Base-by-base conservation (phyloP, 768 basidiomycete species). In the Hypsizygus marmoreus region DNA sequence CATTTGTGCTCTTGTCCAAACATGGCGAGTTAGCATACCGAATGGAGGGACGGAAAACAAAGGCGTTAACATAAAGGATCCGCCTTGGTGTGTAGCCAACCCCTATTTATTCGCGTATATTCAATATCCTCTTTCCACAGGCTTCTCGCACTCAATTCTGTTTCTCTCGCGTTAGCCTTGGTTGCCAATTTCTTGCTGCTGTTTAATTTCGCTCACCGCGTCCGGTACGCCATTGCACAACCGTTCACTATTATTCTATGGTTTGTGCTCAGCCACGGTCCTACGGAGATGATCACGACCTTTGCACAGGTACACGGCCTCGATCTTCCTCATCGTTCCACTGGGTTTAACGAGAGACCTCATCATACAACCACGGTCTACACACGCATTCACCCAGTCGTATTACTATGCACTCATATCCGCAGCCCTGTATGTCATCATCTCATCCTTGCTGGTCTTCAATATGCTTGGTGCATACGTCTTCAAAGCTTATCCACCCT, bases 341-440 rank as follows among this genome's bases (percentile, higher is more conserved):
- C 57, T 75, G 20, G 50, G 59, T 10, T 42, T 72, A 26, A 60
- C 63, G 0, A 51, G 57, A 48, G 45, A 49, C 20, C 50, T 55
- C 26, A 24, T 28, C 24, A 17, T 51, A 30, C 19, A 53, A n/a
- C 40, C 35, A 26, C 42, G n/a, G 8, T 25, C 57, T 6, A 37
- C 45, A 5, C 53, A 61, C 42, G 47, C 55, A 6, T 63, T 64
- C 22, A 59, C 67, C 2, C 68, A 73, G 49, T 60, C 70, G 0
- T 73, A 68, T 47, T 71, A 71, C 49, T 73, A 71, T 31, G 70
- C 57, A 17, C 40, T 73, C 8, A 65, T 73, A 16, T 57, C 69
- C 11, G 47, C 57, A 25, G 51, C 61, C 12, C 39, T 66, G 20
- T 67, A 70, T 42, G 56, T 60, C 38, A 28, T 62, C 20, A 37